Base-by-base conservation (phyloP, 352 stramenopile genomes). In the Discostella stelligera region DNA sequence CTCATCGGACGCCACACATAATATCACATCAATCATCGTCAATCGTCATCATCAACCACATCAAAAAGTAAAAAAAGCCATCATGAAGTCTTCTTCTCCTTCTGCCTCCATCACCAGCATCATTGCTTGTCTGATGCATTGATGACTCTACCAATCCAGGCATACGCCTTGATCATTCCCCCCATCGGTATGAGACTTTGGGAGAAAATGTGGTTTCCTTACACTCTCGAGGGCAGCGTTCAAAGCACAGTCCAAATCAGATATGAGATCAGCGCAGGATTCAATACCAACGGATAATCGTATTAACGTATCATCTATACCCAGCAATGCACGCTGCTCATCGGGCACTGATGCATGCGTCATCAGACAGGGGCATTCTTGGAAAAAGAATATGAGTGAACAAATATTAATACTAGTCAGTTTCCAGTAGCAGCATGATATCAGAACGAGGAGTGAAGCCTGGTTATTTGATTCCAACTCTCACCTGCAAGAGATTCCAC, bases 231-330 rank as follows among this genome's bases (percentile, higher is more conserved):
- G 14, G 23, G 77, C 71, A 52, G 41, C 79, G 52, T 87, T 84
- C 54, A 98, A 90, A 14, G 95, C 95, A 65, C 92, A 83, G 44
- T 94, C 91, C 9, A 98, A 90, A 86, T 98, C 96, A 50, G 94
- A 91, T 63, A 98, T 96, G 50, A 99, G 88, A 86, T 99, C 96
- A 61, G 94, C 93, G 30, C 89, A 86, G 77, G 96, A 94, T 84
- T 98, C 96, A 53, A 98, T 94, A 46, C 96, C 96, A 59, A 98
- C 95, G 18, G 92, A 97, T 6, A 98, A 82, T 55, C 96, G 93
- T 74, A 98, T 94, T 27, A 98, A 82, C 67, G 95, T 93, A 79
- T 98, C 95, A 39, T 95, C 94, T 78, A 99, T 96, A 11, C 95
- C 91, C 7, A 96, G 86, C 30, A 90, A 86, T 71, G 94, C 93